A percentile compares a stretch with the other conserved stretches of the same genome.
These are phyloP conservation scores for Cercospora zeae-maydis DNA, from an alignment of 2,329 filamentous ascomycete genomes.

Conservation along the genomic window DNA sequence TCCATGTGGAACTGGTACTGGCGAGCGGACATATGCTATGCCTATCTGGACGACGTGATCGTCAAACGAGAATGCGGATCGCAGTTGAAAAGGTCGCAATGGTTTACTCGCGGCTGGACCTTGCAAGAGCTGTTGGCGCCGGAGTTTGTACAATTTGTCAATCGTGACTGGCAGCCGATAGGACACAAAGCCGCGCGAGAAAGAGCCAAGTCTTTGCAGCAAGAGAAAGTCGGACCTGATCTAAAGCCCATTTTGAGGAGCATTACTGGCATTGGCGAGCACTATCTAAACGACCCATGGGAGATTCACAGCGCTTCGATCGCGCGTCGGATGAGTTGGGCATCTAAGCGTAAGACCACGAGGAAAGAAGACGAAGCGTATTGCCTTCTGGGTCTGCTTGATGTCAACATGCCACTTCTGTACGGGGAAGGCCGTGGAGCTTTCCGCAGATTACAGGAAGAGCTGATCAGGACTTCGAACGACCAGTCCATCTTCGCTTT, in stretches of 20 bases:
- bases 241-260: background rate
- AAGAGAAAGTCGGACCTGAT: too few relatives aligned
- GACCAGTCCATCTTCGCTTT: background rate
- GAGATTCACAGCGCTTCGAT: background rate
- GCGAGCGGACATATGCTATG: background rate
- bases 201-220: background rate
- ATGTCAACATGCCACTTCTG: conserved; percentile 2
- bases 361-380: background rate
- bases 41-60: background rate
- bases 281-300: background rate
- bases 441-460: background rate
- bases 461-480: background rate
- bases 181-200: background rate
- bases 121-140: conserved; percentile 2
- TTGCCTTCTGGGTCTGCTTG: background rate
- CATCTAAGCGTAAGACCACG: background rate
- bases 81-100: background rate
- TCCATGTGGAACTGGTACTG: conserved; percentile 1
- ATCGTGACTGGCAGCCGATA: background rate
- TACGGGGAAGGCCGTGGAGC: background rate
- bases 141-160: background rate
- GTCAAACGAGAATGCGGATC: background rate
- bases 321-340: background rate
- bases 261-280: background rate
- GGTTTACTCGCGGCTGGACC: conserved; percentile 1